These are phyloP conservation scores for Podila clonocystis DNA, from an alignment of 192 early-diverging fungal genomes.

Conservation along the genomic window DNA sequence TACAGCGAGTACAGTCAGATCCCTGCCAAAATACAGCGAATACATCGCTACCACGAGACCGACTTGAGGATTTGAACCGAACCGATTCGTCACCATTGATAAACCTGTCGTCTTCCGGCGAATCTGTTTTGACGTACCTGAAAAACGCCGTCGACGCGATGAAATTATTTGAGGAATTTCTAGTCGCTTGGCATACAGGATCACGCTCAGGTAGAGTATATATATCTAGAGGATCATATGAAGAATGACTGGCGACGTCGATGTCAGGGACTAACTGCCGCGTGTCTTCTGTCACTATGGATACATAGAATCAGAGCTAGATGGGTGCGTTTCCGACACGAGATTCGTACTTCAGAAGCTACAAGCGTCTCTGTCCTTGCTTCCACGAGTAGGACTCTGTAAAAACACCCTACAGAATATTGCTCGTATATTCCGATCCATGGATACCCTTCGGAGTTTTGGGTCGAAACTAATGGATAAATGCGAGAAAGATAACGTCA, in stretches of 20 bases:
- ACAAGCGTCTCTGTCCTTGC: not conserved
- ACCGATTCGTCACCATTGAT: not conserved
- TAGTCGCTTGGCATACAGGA: slow-evolving; percentile 6
- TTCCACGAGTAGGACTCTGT: not conserved
- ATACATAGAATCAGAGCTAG: slow-evolving; percentile 3
- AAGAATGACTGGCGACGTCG: not conserved
- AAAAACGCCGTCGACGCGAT: slow-evolving; percentile 16
- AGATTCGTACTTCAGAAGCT: not conserved
- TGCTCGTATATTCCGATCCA: slow-evolving; percentile 36
- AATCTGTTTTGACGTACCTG: not conserved
- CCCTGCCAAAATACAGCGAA: not conserved
- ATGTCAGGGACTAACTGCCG: not conserved
- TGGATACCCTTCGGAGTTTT: slow-evolving; percentile 34
- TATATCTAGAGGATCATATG: not conserved
- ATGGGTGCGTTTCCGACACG: not conserved
- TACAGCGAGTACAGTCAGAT: not conserved
- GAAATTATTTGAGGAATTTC: slow-evolving; percentile 17
- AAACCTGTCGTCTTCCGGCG: not conserved
- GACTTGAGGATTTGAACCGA: not conserved
- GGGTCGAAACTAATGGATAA: slow-evolving; percentile 26
- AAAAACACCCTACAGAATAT: slow-evolving; percentile 16
- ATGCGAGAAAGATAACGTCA: not conserved
- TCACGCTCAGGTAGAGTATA: slow-evolving; percentile 9
- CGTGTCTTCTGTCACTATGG: not conserved
- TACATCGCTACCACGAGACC: not conserved